phyloP scores from a whole-genome alignment of 305 asterid species.

The Withania somnifera region DNA sequence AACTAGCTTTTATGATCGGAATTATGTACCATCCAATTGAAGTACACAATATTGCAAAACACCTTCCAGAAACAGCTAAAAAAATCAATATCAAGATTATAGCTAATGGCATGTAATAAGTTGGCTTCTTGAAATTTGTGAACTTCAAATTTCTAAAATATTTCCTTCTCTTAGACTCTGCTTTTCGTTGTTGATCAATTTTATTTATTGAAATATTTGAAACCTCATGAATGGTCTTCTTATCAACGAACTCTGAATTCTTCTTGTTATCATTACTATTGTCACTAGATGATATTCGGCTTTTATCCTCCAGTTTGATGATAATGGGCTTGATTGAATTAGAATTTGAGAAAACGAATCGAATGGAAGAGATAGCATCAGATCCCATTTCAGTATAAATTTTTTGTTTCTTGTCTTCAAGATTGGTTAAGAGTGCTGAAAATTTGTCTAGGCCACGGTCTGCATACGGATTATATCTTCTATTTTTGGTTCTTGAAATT shows the following conservation, averaged over 20 bases:
- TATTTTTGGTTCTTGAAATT: neutral
- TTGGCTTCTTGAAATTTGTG: neutral
- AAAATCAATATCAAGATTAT: constrained; percentile 20
- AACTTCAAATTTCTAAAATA: neutral
- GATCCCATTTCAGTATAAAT: constrained; percentile 32
- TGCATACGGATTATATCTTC: constrained; percentile 34
- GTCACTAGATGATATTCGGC: neutral
- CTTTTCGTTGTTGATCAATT: neutral
- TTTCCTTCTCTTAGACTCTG: neutral
- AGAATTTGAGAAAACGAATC: constrained; percentile 33
- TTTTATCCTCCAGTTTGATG: constrained; percentile 26
- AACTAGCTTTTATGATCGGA: constrained; percentile 11
- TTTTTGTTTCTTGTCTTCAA: constrained; percentile 37
- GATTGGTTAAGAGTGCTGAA: constrained; percentile 35
- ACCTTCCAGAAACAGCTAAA: constrained; percentile 18
- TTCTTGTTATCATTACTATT: neutral
- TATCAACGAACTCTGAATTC: neutral
- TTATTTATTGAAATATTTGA: neutral
- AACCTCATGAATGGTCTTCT: neutral
- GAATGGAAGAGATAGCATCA: constrained; percentile 35
- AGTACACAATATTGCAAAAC: constrained; percentile 27
- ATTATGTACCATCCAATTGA: constrained; percentile 24
- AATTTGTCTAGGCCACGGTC: constrained; percentile 44
- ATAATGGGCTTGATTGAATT: constrained; percentile 29
- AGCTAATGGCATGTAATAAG: constrained; percentile 3